Evolutionary conservation across 352 stramenopile species (phyloP).

Genomic region (Pythium oligandrum): DNA sequence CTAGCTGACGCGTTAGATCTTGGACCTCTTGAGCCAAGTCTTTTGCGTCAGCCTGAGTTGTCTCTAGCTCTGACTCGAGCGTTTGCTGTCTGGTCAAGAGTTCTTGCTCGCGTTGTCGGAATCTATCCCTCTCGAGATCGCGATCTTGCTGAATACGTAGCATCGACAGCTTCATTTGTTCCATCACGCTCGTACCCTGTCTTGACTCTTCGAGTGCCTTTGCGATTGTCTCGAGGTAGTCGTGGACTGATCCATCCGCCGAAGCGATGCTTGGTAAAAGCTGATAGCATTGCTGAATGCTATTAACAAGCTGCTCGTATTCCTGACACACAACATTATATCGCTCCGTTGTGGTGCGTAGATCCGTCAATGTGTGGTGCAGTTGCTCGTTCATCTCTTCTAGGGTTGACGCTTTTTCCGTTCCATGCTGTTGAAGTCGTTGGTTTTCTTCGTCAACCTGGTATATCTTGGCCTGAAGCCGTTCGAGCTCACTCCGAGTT

Average conservation of each 20-base stretch:
- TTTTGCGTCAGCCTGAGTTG: conserved; percentile 36
- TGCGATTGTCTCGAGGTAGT: conserved; percentile 1
- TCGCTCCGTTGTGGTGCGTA: conserved; percentile 24
- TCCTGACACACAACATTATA: conserved; percentile 30
- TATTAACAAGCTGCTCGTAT: conserved; percentile 22
- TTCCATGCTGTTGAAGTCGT: conserved; percentile 37
- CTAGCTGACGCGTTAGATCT: conserved; percentile 32
- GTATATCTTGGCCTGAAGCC: conserved; percentile 26
- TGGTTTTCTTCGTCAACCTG: conserved; percentile 36
- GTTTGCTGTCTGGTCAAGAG: conserved; percentile 25
- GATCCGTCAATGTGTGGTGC: conserved; percentile 26
- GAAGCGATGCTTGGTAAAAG: conserved; percentile 14
- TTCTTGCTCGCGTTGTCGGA: conserved; percentile 38
- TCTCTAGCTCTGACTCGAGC: conserved; percentile 30
- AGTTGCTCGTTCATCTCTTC: conserved; percentile 60
- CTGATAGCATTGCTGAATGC: conserved; percentile 26
- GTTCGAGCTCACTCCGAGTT: conserved; percentile 22
- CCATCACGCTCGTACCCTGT: conserved; percentile 16
- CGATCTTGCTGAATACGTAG: conserved; percentile 43
- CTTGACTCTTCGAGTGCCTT: conserved; percentile 17
- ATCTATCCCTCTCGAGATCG: conserved; percentile 33
- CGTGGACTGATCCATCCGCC: neutral
- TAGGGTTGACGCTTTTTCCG: conserved; percentile 40
- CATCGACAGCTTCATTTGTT: conserved; percentile 45
- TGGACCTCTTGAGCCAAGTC: conserved; percentile 46